Evolutionary conservation across 106 monocot species (phyloP), one percentile per base, ranked within the genome.

Genomic region (Iris macrosiphon): DNA sequence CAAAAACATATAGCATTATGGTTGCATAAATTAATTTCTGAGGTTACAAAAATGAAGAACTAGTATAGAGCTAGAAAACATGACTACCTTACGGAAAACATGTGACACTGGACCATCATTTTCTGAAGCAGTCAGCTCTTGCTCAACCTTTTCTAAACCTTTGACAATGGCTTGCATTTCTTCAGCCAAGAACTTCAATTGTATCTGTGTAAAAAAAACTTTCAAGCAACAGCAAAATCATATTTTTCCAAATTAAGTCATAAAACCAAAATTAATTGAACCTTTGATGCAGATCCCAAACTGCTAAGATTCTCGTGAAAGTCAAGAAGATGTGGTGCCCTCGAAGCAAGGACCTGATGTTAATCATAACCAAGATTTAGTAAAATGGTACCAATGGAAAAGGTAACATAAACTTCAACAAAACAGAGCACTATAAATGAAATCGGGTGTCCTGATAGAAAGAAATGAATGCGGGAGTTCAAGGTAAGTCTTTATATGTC

Each of bases 101-200:
- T 90, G 75, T 47, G 96, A 90, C 13, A 98, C 96, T 14, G 86
- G 90, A 21, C 96, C 96, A 80, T 98, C 96, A 67, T 83, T 90
- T 78, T 86, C 82, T 25, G 96, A 90, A 71, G 89, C 74, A 39
- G 62, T 60, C 24, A 83, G 63, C 72, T 98, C 90, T 17, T 67
- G 21, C 55, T 87, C 75, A 44, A 98, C 87, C 50, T 87, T 98
- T 53, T 98, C 90, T 45, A 98, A 51, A 0, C 96, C 90, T 75
- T 90, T 98, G 28, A 78, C 75, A 68, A 87, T 73, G 13, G 96
- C 90, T 81, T 98, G 90, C 90, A 90, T 98, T 87, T 98, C 96
- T 73, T 98, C 96, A 24, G 96, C 96, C 51, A 98, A 68, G 6
- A 73, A 69, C 51, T 98, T 98, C 56, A 98, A 62, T 73, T 86